Conservation (phyloP, 2,329 filamentous ascomycete genomes). For the Talaromyces sp. region DNA sequence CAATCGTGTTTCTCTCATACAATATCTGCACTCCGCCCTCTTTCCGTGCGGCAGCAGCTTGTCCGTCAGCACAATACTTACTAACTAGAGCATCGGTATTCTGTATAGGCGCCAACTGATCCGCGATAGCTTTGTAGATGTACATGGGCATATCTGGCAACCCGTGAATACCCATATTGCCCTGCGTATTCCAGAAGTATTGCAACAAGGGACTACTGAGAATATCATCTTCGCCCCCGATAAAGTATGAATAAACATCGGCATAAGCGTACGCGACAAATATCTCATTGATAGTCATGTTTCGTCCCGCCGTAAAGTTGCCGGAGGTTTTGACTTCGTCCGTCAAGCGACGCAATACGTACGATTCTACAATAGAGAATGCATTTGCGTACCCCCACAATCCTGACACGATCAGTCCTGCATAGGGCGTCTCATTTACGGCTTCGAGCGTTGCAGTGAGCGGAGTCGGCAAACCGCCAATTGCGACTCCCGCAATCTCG, state of each 20-base stretch:
- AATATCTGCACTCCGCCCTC: constrained; percentile 2
- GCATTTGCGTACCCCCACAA: constrained; percentile 13
- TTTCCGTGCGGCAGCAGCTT: background rate
- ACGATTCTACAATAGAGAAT: constrained; percentile 1
- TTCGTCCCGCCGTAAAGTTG: constrained; percentile 4
- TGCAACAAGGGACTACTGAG: background rate
- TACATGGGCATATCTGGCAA: constrained; percentile 11
- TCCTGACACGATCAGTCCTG: background rate
- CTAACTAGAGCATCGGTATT: constrained; percentile 1
- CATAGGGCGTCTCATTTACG: background rate
- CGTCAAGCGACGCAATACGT: constrained; percentile 7
- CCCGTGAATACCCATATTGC: constrained; percentile 6
- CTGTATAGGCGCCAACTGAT: constrained; percentile 2
- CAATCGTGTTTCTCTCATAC: constrained; percentile 14
- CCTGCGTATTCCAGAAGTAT: constrained; percentile 1
- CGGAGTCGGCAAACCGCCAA: constrained; percentile 6
- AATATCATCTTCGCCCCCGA: constrained; percentile 3
- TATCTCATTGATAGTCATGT: background rate
- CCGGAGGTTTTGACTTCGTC: background rate
- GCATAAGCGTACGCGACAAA: background rate
- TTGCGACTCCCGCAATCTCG: constrained; percentile 8
- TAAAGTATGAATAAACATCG: constrained; percentile 12
- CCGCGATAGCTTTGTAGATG: constrained; percentile 12
- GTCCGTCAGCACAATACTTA: constrained; percentile 1
- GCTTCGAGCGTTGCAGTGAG: background rate